Conservation (phyloP, 352 stramenopile species). For the Phytophthora pisi region DNA sequence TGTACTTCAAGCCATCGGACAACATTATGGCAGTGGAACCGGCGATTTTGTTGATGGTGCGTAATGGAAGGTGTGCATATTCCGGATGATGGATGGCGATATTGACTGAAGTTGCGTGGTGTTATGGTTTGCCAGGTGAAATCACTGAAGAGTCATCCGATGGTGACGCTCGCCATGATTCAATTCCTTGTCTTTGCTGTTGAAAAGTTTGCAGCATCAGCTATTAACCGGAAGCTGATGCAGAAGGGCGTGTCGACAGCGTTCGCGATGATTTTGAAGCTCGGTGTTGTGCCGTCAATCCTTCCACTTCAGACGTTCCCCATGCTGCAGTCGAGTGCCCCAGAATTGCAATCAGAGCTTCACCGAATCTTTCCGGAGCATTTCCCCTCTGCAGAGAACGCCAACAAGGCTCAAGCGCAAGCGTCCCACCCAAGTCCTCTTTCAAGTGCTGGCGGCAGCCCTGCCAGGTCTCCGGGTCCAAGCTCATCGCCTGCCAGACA, state of each 20-base stretch:
- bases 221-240: constrained; percentile 77
- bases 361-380: constrained; percentile 86
- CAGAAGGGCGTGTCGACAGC: constrained; percentile 84
- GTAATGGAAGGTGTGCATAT: constrained; percentile 1
- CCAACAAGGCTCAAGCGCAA: constrained; percentile 33
- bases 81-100: background rate
- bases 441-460: constrained; percentile 43
- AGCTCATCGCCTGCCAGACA: constrained; percentile 49
- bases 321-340: constrained; percentile 65
- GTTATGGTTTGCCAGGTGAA: constrained; percentile 54
- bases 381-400: constrained; percentile 67
- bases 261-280: constrained; percentile 75
- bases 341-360: constrained; percentile 72
- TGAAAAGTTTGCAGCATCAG: constrained; percentile 83
- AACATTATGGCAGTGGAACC: constrained; percentile 88
- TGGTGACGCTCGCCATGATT: constrained; percentile 84
- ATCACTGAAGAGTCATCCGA: constrained; percentile 85
- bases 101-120: constrained; percentile 4
- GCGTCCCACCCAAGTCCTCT: constrained; percentile 34
- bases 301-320: constrained; percentile 79
- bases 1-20: constrained; percentile 83
- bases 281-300: constrained; percentile 76
- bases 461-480: constrained; percentile 45
- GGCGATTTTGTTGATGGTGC: constrained; percentile 83
- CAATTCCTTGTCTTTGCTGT: constrained; percentile 88